These are phyloP conservation scores for Microbotryum saponariae DNA, from an alignment of 1,284 basidiomycete genomes.

Conservation along the genomic window DNA sequence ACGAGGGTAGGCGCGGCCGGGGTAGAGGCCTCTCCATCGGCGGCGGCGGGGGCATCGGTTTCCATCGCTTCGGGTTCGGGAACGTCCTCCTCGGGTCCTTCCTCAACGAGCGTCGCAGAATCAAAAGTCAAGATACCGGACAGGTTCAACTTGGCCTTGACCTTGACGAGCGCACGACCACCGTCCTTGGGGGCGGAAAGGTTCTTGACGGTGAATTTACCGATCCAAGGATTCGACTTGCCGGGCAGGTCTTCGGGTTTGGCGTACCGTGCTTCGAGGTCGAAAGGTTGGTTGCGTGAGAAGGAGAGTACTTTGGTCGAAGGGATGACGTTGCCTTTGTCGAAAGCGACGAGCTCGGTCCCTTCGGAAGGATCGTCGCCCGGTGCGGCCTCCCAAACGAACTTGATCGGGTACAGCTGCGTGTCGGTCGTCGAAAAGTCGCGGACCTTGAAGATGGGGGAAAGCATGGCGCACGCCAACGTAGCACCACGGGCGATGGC, in stretches of 20 bases:
- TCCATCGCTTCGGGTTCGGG: slow-evolving; percentile 51
- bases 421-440: slow-evolving; percentile 82
- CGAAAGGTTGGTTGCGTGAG: slow-evolving; percentile 77
- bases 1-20: slow-evolving; percentile 43
- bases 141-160: slow-evolving; percentile 76
- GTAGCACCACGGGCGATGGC: slow-evolving; percentile 87
- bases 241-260: slow-evolving; percentile 63
- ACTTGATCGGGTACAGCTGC: slow-evolving; percentile 74
- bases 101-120: slow-evolving; percentile 65
- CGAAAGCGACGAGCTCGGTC: slow-evolving; percentile 79
- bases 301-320: slow-evolving; percentile 89
- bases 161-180: slow-evolving; percentile 70
- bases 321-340: slow-evolving; percentile 68
- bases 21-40: slow-evolving; percentile 50
- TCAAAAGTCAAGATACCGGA: slow-evolving; percentile 83
- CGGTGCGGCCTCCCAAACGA: slow-evolving; percentile 66
- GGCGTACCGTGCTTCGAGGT: slow-evolving; percentile 72
- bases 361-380: slow-evolving; percentile 67
- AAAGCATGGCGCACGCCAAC: slow-evolving; percentile 87
- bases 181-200: slow-evolving; percentile 59
- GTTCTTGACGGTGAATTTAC: slow-evolving; percentile 67
- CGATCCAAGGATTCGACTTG: slow-evolving; percentile 72
- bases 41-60: slow-evolving; percentile 48
- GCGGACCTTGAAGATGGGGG: slow-evolving; percentile 88
- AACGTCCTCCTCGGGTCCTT: slow-evolving; percentile 57